phyloP scores from a whole-genome alignment of 805 yeast species.

The Huiozyma sinensis region DNA sequence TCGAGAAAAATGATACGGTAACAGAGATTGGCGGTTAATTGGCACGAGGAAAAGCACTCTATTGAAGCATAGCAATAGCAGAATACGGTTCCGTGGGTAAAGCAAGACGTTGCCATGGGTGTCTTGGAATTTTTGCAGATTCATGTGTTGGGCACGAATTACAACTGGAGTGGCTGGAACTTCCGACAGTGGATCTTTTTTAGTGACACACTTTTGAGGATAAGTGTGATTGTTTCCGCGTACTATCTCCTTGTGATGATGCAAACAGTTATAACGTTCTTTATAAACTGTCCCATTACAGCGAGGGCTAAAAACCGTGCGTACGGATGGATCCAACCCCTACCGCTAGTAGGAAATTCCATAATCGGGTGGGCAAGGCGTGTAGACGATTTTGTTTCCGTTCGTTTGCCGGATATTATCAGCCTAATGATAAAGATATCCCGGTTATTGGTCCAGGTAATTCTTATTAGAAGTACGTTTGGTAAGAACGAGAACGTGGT shows the following conservation, averaged over 20 bases:
- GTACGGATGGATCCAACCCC: too few relatives aligned
- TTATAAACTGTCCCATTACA: too few relatives aligned
- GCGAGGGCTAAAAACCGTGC: too few relatives aligned
- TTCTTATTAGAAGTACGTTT: conserved; percentile 11
- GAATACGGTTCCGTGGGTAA: too few relatives aligned
- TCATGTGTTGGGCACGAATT: conserved; percentile 16
- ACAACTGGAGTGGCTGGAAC: conserved; percentile 11
- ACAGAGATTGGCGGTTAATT: too few relatives aligned
- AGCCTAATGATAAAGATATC: too few relatives aligned
- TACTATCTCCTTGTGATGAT: neutral
- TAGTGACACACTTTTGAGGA: neutral
- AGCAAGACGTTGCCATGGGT: conserved; percentile 4
- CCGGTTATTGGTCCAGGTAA: conserved; percentile 4
- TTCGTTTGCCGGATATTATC: too few relatives aligned
- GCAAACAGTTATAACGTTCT: too few relatives aligned
- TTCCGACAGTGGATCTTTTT: conserved; percentile 2
- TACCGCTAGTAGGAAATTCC: too few relatives aligned
- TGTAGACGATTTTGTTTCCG: too few relatives aligned
- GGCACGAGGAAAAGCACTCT: neutral
- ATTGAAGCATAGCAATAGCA: neutral
- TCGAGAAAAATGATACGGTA: too few relatives aligned
- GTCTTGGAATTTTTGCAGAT: conserved; percentile 10
- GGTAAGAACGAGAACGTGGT: conserved; percentile 14
- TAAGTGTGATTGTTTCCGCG: neutral
- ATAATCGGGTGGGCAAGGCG: too few relatives aligned